phyloP scores from a whole-genome alignment of 2,329 filamentous ascomycete species.

The Penicillium psychrosexuale region DNA sequence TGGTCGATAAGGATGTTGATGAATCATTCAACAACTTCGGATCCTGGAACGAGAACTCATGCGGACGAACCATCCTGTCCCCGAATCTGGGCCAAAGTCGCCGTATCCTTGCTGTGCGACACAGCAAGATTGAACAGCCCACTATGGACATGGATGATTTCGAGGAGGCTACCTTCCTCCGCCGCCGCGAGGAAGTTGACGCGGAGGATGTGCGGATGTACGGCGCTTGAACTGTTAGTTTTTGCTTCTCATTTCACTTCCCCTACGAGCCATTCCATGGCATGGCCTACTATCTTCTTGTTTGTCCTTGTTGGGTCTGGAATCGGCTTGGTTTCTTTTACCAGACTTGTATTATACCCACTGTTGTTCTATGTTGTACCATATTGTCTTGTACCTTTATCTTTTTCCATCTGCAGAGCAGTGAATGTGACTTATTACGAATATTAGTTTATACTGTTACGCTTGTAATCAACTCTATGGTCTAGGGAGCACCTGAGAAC shows the following conservation, averaged over 20 bases:
- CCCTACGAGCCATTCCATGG: not conserved
- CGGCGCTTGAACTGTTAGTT: conserved; percentile 25
- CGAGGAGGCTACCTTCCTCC: conserved; percentile 2
- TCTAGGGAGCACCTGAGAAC: not conserved
- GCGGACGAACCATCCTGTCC: conserved; percentile 31
- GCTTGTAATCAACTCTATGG: not conserved
- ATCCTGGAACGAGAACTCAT: conserved; percentile 28
- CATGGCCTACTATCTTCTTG: not conserved
- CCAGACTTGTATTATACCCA: conserved; percentile 2
- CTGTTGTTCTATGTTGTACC: not conserved
- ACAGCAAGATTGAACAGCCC: conserved; percentile 1
- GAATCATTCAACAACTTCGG: conserved; percentile 19
- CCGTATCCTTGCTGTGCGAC: conserved; percentile 17
- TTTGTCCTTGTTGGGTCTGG: not conserved
- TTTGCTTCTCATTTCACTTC: not conserved
- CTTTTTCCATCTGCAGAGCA: not conserved
- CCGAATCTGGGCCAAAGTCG: conserved; percentile 33
- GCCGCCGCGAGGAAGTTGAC: conserved; percentile 15
- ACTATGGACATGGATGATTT: conserved; percentile 38
- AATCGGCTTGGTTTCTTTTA: not conserved
- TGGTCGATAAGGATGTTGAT: conserved; percentile 37
- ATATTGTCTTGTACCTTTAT: not conserved
- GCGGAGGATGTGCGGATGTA: conserved; percentile 34
- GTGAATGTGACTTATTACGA: not conserved
- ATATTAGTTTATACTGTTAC: no score